Evolutionary conservation across 768 basidiomycete species (phyloP), one percentile per base, ranked within the genome.

Genomic region (Termitomyces sp.): DNA sequence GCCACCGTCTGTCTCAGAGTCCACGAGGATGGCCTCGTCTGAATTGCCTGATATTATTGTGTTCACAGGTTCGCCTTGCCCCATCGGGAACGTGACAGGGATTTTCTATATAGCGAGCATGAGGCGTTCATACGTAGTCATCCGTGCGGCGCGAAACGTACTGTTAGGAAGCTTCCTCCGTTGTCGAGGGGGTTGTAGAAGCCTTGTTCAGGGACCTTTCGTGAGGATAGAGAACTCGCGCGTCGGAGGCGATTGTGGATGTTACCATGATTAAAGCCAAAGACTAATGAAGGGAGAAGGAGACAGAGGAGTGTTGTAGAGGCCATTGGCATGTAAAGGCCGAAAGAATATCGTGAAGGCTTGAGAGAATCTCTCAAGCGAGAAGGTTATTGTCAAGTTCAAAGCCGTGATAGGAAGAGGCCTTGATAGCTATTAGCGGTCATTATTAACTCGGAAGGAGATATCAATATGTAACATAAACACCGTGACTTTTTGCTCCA

Each of bases 41-140:
- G 94, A 96, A 49, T 86, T 79, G 9, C 82, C 89, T 29, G 90
- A 87, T 25, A 97, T 75, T 67, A 97, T 91, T 57, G 81, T 78
- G 67, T 97, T 97, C 48, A 96, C 73, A 5, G 94, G 94, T 75
- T 96, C 95, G 40, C 92, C 92, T 53, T 89, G 85, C 7, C 89
- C 92, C 49, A 77, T 69, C 2, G 91, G 90, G 67, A 76, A 86
- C 8, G 91, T 92, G 17, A 70, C 65, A 11, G 76, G 77, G 7
- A 85, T 80, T 73, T 79, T 65, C 86, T 89, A 63, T 7, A 66
- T 57, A 55, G 31, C 42, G n/a, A 57, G 25, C n/a, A 20, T n/a
- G 29, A 12, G 25, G 55, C 47, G 32, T 12, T 25, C 17, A 9
- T 40, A 48, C 8, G 20, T 9, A 45, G 43, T 58, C 59, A 49